phyloP scores from a whole-genome alignment of 208 protist genomes.

The Entamoeba dispar region DNA sequence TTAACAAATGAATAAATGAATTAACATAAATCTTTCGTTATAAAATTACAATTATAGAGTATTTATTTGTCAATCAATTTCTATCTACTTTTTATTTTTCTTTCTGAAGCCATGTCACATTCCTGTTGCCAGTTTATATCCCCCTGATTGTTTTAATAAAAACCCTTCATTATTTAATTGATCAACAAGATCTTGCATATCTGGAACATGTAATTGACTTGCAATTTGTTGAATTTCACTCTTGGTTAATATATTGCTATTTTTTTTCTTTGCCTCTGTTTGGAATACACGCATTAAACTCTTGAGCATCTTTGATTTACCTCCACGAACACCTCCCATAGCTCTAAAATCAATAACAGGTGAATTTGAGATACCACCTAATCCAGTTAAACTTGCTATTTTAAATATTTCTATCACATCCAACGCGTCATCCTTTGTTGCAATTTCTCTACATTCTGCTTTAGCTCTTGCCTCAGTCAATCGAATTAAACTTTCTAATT shows the following conservation, averaged over 20 bases:
- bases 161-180: not conserved
- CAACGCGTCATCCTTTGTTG: not conserved
- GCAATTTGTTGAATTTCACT: not conserved
- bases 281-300: not conserved
- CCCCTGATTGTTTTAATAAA: not conserved
- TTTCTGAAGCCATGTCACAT: not conserved
- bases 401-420: not conserved
- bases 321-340: not conserved
- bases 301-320: not conserved
- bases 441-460: constrained; percentile 51
- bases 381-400: not conserved
- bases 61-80: no score
- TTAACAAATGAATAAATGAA: not conserved
- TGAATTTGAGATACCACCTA: not conserved
- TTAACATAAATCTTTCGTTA: no score
- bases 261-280: not conserved
- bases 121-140: not conserved
- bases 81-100: no score
- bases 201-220: not conserved
- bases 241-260: not conserved
- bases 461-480: constrained; percentile 81
- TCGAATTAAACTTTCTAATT: constrained; percentile 66
- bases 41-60: no score
- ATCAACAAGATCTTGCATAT: not conserved
- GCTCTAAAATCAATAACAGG: not conserved